Evolutionary conservation across 352 stramenopile species (phyloP), one percentile per base, ranked within the genome.

Genomic region (Hyaloperonospora arabidopsidis): DNA sequence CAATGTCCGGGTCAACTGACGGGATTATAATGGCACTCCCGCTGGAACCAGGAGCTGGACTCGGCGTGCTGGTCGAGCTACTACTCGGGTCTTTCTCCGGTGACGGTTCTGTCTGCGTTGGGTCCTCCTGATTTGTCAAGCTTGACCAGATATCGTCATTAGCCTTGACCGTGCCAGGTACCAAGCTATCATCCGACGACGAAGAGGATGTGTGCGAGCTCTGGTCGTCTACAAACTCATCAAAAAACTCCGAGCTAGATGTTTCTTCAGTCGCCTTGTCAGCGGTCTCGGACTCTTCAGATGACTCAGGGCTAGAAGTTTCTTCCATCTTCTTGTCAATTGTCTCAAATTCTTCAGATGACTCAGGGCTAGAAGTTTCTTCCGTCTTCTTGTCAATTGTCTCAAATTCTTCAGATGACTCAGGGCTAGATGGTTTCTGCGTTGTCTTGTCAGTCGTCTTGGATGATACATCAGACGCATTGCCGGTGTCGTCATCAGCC

Each of bases 121-220:
- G 25, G 4, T 4, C 25, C 25, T 32, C 38, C 38, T 70, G 54
- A 36, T 76, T 76, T 15, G 52, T 61, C 23, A 74, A 76, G 5
- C 47, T 58, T 6, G 68, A 73, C 28, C 64, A 64, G 8, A 17
- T 64, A 23, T 67, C 68, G 13, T 57, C 67, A 49, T 64, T 73
- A 5, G 64, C 64, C 55, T 71, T 73, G 5, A 76, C 68, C 38
- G 57, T 74, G 2, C 63, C 65, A 6, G 68, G 59, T 7, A 49
- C 48, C 38, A 28, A 49, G 23, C 19, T 38, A 8, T 56, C 58
- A 28, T 65, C 61, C 14, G 34, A 43, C 18, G 36, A 35, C 19
- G 53, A 52, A 2, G 43, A 2, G 25, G 60, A 40, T 12, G 49
- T 52, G 14, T 54, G 15, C 1, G 40, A 62, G 1, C 13, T 55